These are phyloP conservation scores for Letharia lupina DNA, from an alignment of 495 filamentous ascomycete genomes.

Conservation along the genomic window DNA sequence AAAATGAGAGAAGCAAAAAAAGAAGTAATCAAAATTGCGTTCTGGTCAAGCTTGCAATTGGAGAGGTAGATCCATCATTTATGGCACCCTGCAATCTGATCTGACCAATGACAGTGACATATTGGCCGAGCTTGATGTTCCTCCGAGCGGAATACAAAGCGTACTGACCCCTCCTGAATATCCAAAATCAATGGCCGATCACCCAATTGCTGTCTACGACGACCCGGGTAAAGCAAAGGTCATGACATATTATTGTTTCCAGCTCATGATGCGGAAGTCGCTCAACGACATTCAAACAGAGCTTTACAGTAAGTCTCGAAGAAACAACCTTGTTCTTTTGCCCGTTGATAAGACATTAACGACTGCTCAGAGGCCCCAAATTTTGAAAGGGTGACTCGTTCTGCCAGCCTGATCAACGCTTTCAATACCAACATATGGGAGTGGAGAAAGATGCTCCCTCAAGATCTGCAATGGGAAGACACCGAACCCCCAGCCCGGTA, in stretches of 20 bases:
- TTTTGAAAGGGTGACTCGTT: slow-evolving; percentile 24
- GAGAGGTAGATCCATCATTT: slow-evolving; percentile 58
- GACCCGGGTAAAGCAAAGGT: slow-evolving; percentile 35
- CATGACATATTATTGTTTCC: slow-evolving; percentile 74
- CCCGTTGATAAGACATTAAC: not conserved
- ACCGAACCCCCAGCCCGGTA: slow-evolving; percentile 57
- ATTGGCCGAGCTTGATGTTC: slow-evolving; percentile 76
- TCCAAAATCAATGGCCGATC: slow-evolving; percentile 22
- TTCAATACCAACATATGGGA: slow-evolving; percentile 36
- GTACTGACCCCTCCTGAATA: slow-evolving; percentile 24
- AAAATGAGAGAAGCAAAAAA: slow-evolving; percentile 30
- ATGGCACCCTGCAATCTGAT: not conserved
- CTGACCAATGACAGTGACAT: slow-evolving; percentile 58
- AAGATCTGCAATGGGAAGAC: slow-evolving; percentile 56
- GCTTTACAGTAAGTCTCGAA: slow-evolving; percentile 38
- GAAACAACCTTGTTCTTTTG: no score
- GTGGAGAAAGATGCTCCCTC: slow-evolving; percentile 39
- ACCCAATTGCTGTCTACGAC: slow-evolving; percentile 18
- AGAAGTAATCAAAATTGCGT: slow-evolving; percentile 65
- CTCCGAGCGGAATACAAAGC: slow-evolving; percentile 66
- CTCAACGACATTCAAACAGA: slow-evolving; percentile 76
- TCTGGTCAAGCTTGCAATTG: slow-evolving; percentile 89
- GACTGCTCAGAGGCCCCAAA: slow-evolving; percentile 17
- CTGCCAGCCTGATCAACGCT: slow-evolving; percentile 28
- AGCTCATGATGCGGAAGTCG: slow-evolving; percentile 76